These are phyloP conservation scores for Argentina anserina DNA, from an alignment of 306 rosid genomes.

Conservation along the genomic window DNA sequence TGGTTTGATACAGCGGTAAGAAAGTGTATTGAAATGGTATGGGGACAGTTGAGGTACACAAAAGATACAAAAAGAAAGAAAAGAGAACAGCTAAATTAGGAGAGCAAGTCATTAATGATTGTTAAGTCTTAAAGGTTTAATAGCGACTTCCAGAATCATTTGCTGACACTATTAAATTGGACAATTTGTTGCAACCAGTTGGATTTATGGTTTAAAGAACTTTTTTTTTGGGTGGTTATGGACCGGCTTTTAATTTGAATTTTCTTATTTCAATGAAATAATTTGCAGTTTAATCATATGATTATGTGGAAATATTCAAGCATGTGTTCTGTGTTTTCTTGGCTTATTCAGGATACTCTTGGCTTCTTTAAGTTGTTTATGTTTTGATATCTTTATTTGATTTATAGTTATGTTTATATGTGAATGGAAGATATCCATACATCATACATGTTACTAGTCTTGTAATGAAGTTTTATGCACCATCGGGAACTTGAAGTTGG, in stretches of 20 bases:
- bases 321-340: slow-evolving; percentile 18
- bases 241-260: neutral
- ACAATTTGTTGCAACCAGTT: neutral
- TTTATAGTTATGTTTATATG: neutral
- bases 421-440: neutral
- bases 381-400: too few species aligned
- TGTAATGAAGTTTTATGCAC: slow-evolving; percentile 11
- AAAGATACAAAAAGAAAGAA: neutral
- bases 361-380: neutral
- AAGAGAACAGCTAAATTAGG: neutral
- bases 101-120: neutral
- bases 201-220: neutral
- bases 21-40: neutral
- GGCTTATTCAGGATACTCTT: slow-evolving; percentile 60
- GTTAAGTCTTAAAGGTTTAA: neutral
- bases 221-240: neutral
- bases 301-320: slow-evolving; percentile 23
- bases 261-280: neutral
- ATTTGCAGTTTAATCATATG: neutral
- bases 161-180: neutral
- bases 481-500: neutral
- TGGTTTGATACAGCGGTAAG: neutral
- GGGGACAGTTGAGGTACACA: neutral
- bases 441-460: neutral
- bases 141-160: neutral